phyloP scores from a whole-genome alignment of 768 basidiomycete species.

The Coprinopsis strossmayeri region DNA sequence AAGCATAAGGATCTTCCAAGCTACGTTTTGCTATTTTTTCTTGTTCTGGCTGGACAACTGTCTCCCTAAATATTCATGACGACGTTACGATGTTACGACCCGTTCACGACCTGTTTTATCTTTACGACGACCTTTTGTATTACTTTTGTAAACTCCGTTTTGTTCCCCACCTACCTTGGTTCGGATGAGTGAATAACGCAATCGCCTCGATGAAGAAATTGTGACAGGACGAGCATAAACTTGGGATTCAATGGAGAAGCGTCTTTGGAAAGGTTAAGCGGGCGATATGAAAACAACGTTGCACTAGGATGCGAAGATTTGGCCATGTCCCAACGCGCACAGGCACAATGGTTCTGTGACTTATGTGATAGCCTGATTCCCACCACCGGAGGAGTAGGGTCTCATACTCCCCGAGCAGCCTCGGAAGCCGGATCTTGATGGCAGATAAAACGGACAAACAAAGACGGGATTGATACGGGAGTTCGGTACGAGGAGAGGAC shows the following conservation, averaged over 20 bases:
- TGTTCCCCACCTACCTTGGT: conserved; percentile 1
- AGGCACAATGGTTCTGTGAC: conserved; percentile 17
- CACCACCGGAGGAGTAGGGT: conserved; percentile 13
- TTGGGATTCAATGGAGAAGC: not conserved
- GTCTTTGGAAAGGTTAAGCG: conserved; percentile 1
- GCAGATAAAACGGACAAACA: conserved; percentile 22
- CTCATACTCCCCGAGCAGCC: conserved; percentile 26
- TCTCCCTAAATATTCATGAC: conserved; percentile 18
- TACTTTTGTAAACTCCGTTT: conserved; percentile 2
- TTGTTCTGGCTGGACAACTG: conserved; percentile 21
- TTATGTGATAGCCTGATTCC: conserved; percentile 11
- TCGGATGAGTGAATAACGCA: not conserved
- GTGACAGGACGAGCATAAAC: not conserved
- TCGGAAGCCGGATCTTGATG: conserved; percentile 42
- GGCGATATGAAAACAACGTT: conserved; percentile 45
- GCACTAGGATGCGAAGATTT: conserved; percentile 23
- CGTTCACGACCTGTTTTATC: conserved; percentile 25
- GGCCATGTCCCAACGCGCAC: conserved; percentile 16
- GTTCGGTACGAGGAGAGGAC: conserved; percentile 21
- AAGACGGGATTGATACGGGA: conserved; percentile 22
- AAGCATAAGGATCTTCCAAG: conserved; percentile 30
- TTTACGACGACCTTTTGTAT: conserved; percentile 12
- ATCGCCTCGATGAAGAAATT: not conserved
- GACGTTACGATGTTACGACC: conserved; percentile 16
- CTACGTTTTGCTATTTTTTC: conserved; percentile 20